Base-by-base conservation (phyloP, 1,284 basidiomycete species). In the Heliocybe sulcata region DNA sequence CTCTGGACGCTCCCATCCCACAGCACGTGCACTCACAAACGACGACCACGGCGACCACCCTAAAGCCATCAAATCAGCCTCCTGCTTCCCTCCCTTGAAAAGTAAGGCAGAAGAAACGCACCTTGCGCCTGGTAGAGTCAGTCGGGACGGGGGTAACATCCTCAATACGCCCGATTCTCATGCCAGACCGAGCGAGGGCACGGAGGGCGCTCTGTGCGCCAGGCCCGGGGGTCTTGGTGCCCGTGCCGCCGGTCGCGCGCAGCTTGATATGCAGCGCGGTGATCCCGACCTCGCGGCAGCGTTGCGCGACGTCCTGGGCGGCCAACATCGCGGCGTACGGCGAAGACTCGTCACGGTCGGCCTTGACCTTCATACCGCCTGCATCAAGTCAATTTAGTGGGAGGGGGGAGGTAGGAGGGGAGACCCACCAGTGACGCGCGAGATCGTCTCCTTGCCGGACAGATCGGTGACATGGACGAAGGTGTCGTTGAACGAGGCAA, bases 301-400 rank as follows among this genome's bases (percentile, higher is more conserved):
- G 92, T 57, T 81, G 74, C 60, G 96, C 95, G 64, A 94, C 93
- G 69, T 98, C 96, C 80, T 98, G 96, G 55, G 96, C 96, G 60
- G 96, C 96, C 75, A 98, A 83, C 96, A 99, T 98, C 71, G 97
- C 97, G 61, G 96, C 97, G 79, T 98, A 99, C 25, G 96, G 93
- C 42, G 96, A 98, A 53, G 95, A 98, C 81, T 99, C 96, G 79
- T 99, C 96, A 78, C 97, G 92, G 77, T 99, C 96, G 42, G 96
- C 97, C 82, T 99, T 99, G 80, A 99, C 96, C 81, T 99, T 99
- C 97, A 99, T 99, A 62, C 96, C 96, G 69, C 92, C 91, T 91
- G 59, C 47, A 58, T 58, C 42, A 45, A 22, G 38, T n/a, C 14
- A 49, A 29, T 22, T 6, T 49, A 11, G 23, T 45, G 6, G 19